Evolutionary conservation across 2,329 filamentous ascomycete genomes (phyloP), one percentile per base, ranked within the genome.

Genomic region (Hypoxylon sp.): DNA sequence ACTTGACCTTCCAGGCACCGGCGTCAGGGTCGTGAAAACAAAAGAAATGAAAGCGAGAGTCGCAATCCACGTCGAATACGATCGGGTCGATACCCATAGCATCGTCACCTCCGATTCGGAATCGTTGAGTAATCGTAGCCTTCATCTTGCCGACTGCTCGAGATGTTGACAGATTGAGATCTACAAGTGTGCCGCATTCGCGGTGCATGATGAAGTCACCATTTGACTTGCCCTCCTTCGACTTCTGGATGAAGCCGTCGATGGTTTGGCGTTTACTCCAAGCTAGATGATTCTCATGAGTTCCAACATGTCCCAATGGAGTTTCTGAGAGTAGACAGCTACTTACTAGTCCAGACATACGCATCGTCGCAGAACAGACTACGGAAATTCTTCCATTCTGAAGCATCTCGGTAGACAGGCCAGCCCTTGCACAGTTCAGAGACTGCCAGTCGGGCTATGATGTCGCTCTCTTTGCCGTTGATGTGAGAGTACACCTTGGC

Each of bases 181-280:
- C 83, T 46, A 84, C 82, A 9, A 81, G 73, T 0, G 83, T 85
- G 44, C 84, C 84, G 75, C 82, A 84, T 71, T 85, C 83, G 64
- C 85, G 85, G 74, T 88, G 86, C 84, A 86, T 85, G 77, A 88
- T 88, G 77, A 86, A 87, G 55, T 82, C 85, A 17, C 85, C 85
- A 9, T 79, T 78, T 24, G 82, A 78, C 76, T 86, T 86, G 63
- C 85, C 85, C 8, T 78, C 76, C 69, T 86, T 82, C 11, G 85
- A 87, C 53, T 83, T 81, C 19, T 76, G 69, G 71, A 87, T 86
- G 75, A 87, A 86, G 65, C 81, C 80, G 67, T 84, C 82, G 64
- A 84, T 79, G 17, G 72, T 72, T 39, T 79, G 79, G 31, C 78
- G 77, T 50, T 80, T 83, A 62, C 80, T 83, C 84, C 84, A 86